phyloP scores from a whole-genome alignment of 495 filamentous ascomycete species.

The Lichenothelia convexa region DNA sequence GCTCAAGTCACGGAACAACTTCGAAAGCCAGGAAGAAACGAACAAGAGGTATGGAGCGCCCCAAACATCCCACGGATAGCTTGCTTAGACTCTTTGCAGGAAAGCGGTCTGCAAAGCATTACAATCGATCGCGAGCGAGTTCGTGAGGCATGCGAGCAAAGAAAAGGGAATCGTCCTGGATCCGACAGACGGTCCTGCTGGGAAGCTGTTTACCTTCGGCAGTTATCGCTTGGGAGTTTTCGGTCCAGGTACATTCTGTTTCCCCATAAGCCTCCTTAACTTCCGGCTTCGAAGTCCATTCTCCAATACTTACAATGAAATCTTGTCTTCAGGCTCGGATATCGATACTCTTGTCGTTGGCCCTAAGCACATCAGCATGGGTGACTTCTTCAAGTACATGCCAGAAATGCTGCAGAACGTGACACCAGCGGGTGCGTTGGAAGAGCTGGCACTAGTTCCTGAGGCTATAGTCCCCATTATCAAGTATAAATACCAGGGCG shows the following conservation, averaged over 20 bases:
- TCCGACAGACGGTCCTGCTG: slow-evolving; percentile 61
- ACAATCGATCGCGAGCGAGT: slow-evolving; percentile 62
- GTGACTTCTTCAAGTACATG: slow-evolving; percentile 84
- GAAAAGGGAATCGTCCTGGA: slow-evolving; percentile 59
- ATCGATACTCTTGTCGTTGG: slow-evolving; percentile 90
- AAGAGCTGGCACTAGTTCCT: slow-evolving; percentile 67
- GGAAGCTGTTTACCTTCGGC: slow-evolving; percentile 85
- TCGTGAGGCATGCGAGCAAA: slow-evolving; percentile 60
- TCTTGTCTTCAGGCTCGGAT: slow-evolving; percentile 49
- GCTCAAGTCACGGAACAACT: slow-evolving; percentile 74
- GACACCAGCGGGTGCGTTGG: slow-evolving; percentile 55
- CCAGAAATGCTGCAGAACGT: slow-evolving; percentile 56
- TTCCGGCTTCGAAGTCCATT: not conserved
- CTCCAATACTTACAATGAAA: not conserved
- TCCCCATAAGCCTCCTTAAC: not conserved
- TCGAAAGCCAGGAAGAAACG: slow-evolving; percentile 64
- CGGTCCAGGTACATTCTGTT: slow-evolving; percentile 56
- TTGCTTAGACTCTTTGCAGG: slow-evolving; percentile 6
- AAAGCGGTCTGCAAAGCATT: slow-evolving; percentile 42
- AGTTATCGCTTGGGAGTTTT: slow-evolving; percentile 89
- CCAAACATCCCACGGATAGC: slow-evolving; percentile 44
- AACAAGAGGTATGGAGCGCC: slow-evolving; percentile 43
- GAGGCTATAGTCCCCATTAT: slow-evolving; percentile 93
- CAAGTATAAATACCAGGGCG: slow-evolving; percentile 74
- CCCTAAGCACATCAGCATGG: slow-evolving; percentile 65